phyloP scores from a whole-genome alignment of 2,329 filamentous ascomycete species.

The Cladosporium sp. region DNA sequence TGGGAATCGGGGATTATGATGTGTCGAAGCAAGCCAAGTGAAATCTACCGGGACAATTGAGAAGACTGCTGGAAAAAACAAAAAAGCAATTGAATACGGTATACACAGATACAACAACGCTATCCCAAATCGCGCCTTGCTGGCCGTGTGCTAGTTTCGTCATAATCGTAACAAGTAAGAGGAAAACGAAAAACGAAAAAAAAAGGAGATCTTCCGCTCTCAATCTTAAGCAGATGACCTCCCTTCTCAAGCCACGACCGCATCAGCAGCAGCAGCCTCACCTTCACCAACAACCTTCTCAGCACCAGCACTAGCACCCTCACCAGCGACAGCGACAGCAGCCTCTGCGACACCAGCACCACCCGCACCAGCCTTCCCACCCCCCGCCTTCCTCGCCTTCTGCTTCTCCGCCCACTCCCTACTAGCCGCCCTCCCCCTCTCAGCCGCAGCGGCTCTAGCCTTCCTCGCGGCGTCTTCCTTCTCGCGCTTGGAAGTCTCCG shows the following conservation, averaged over 20 bases:
- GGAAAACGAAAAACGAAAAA: too few species aligned
- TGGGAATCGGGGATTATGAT: too few species aligned
- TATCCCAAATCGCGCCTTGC: too few species aligned
- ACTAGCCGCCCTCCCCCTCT: slow-evolving; percentile 40
- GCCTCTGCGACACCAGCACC: background rate
- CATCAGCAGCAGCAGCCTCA: background rate
- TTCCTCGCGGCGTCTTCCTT: slow-evolving; percentile 47
- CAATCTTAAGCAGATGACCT: background rate
- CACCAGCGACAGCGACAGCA: background rate
- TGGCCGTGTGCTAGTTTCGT: too few species aligned
- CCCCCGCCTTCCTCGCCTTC: slow-evolving; percentile 30
- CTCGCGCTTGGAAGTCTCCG: slow-evolving; percentile 38
- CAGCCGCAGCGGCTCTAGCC: slow-evolving; percentile 44
- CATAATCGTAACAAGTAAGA: too few species aligned
- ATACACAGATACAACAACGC: too few species aligned
- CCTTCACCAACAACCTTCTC: background rate
- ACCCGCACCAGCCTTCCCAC: background rate
- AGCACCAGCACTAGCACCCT: background rate
- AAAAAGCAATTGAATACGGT: too few species aligned
- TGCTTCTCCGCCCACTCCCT: slow-evolving; percentile 49
- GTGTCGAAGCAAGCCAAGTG: too few species aligned
- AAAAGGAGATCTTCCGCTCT: background rate
- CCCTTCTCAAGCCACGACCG: background rate
- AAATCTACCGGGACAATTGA: too few species aligned
- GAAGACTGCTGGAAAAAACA: too few species aligned